Percentiles rank a stretch among this genome's conserved stretches.
Evolutionary conservation across 2,329 filamentous ascomycete genomes (phyloP).

Genomic region (Macroventuria anomochaeta): DNA sequence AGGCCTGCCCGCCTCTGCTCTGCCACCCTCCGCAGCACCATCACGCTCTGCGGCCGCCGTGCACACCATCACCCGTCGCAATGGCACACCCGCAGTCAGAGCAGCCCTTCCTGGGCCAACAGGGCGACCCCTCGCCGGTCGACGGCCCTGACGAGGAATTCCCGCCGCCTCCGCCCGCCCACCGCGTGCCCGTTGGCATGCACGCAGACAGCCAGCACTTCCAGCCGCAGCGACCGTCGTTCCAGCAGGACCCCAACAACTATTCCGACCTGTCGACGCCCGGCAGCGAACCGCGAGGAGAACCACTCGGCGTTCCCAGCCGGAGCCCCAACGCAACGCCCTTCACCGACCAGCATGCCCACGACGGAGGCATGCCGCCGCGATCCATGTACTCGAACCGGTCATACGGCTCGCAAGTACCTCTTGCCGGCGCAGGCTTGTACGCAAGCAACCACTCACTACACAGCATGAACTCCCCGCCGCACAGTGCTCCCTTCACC

Average conservation of each 20-base stretch:
- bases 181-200: constrained; percentile 39
- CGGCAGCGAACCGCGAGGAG: constrained; percentile 60
- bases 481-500: constrained; percentile 54
- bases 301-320: constrained; percentile 51
- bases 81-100: constrained; percentile 12
- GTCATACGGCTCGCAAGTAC: constrained; percentile 29
- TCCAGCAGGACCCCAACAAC: constrained; percentile 36
- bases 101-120: constrained; percentile 31
- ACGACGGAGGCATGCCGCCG: constrained; percentile 16
- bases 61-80: neutral
- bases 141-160: constrained; percentile 31
- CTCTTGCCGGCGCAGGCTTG: constrained; percentile 40
- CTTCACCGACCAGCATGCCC: constrained; percentile 30
- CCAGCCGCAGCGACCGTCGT: constrained; percentile 28
- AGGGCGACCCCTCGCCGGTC: constrained; percentile 28
- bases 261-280: constrained; percentile 46
- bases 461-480: constrained; percentile 55
- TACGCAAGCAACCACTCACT: constrained; percentile 53
- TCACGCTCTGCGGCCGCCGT: too few species aligned
- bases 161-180: constrained; percentile 45
- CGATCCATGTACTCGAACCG: constrained; percentile 34
- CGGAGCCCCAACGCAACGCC: constrained; percentile 33
- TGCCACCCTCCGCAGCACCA: neutral
- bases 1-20: neutral
- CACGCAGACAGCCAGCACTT: constrained; percentile 31